Percentiles rank a stretch among this genome's conserved stretches.
phyloP scores from a whole-genome alignment of 768 basidiomycete genomes.

The Rhodocollybia butyracea region DNA sequence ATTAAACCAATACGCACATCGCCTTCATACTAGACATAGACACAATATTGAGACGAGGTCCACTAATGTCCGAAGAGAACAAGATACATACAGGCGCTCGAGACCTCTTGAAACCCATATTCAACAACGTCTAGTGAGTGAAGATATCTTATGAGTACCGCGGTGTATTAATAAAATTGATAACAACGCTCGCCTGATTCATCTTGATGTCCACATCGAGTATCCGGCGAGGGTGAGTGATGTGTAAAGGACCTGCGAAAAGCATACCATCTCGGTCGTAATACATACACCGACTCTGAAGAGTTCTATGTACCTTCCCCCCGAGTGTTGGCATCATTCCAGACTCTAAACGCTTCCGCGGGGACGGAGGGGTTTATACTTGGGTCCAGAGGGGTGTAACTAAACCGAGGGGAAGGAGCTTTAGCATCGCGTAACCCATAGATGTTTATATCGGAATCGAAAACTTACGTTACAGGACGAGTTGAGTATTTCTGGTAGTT shows the following conservation, averaged over 20 bases:
- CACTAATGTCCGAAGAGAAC: neutral
- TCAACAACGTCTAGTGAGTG: conserved; percentile 9
- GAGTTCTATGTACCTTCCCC: neutral
- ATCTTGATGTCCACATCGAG: conserved; percentile 8
- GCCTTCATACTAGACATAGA: neutral
- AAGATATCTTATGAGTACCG: neutral
- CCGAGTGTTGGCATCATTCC: neutral
- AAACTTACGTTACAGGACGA: conserved; percentile 33
- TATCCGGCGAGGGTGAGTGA: conserved; percentile 10
- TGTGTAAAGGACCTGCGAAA: conserved; percentile 11
- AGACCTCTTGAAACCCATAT: conserved; percentile 6
- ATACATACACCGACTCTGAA: too few relatives aligned
- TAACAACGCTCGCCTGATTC: conserved; percentile 3
- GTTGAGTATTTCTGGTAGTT: conserved; percentile 35
- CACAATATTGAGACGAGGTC: neutral
- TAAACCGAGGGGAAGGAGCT: conserved; percentile 23
- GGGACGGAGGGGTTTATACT: neutral
- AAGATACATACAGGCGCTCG: conserved; percentile 10
- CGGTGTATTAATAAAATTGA: neutral
- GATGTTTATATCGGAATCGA: conserved; percentile 17
- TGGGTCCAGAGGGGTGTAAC: neutral
- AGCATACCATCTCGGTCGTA: neutral
- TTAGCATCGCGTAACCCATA: conserved; percentile 24
- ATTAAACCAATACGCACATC: neutral
- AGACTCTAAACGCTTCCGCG: neutral